Evolutionary conservation across 1,139 yeast species (phyloP).

Genomic region (Ashbya aceris): DNA sequence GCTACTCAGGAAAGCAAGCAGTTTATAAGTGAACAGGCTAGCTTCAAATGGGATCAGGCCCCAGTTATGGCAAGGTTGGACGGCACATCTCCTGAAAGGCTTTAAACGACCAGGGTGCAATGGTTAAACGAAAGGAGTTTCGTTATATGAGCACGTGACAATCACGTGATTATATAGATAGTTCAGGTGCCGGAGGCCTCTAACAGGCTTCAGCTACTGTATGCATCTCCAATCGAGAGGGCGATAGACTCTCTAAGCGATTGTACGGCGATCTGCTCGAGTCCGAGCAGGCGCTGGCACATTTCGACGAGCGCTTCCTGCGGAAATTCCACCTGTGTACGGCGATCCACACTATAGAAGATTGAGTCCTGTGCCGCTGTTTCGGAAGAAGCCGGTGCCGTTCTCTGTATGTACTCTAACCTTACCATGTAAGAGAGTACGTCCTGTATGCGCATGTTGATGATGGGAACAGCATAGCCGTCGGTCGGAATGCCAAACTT

Average conservation of each 20-base stretch:
- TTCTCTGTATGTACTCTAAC: constrained; percentile 18
- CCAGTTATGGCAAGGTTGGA: no score
- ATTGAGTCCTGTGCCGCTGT: constrained; percentile 11
- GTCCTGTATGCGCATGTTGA: constrained; percentile 18
- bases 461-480: constrained; percentile 21
- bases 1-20: no score
- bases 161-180: background rate
- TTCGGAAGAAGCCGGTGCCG: constrained; percentile 11
- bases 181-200: background rate
- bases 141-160: background rate
- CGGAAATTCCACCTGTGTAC: constrained; percentile 23
- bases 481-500: constrained; percentile 25
- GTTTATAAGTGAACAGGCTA: no score
- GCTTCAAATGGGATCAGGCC: no score
- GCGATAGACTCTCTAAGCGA: constrained; percentile 15
- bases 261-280: constrained; percentile 13
- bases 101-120: no score
- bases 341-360: constrained; percentile 22
- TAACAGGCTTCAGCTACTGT: constrained; percentile 2
- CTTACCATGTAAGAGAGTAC: constrained; percentile 17
- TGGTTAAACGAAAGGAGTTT: no score
- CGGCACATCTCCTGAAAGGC: no score
- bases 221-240: constrained; percentile 22
- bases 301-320: constrained; percentile 16
- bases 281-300: constrained; percentile 17